Percentiles rank a stretch among this genome's conserved stretches.
Conservation (phyloP, 2,329 filamentous ascomycete genomes). For the Aspergillus chevalieri region DNA sequence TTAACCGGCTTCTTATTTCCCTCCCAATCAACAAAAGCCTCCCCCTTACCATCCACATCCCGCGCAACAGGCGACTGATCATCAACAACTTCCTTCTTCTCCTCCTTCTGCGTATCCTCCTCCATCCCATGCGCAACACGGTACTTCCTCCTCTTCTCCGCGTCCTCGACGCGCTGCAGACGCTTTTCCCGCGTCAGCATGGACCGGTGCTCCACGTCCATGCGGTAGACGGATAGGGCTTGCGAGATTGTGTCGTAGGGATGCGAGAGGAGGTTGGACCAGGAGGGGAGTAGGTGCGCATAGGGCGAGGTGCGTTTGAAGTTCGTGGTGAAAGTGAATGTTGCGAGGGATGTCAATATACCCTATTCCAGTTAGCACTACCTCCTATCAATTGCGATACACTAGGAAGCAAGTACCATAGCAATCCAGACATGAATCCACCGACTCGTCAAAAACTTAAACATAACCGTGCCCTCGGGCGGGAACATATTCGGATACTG, state of each 20-base stretch:
- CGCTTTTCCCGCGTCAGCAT: constrained; percentile 65
- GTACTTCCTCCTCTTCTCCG: constrained; percentile 78
- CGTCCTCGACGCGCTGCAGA: constrained; percentile 70
- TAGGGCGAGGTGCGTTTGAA: constrained; percentile 75
- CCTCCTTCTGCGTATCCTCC: constrained; percentile 37
- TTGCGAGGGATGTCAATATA: constrained; percentile 62
- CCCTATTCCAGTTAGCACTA: constrained; percentile 38
- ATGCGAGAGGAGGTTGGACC: constrained; percentile 61
- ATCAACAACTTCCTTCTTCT: constrained; percentile 27
- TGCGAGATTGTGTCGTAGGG: constrained; percentile 62
- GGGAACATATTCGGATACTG: constrained; percentile 88
- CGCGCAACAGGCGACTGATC: constrained; percentile 35
- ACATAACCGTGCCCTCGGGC: constrained; percentile 70
- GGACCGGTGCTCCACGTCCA: constrained; percentile 69
- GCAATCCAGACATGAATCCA: constrained; percentile 76
- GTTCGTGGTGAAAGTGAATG: constrained; percentile 69
- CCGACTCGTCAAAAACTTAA: constrained; percentile 76
- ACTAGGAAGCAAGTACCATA: constrained; percentile 43
- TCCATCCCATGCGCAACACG: constrained; percentile 80
- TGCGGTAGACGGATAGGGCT: constrained; percentile 64
- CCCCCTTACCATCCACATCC: constrained; percentile 24
- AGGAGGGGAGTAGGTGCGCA: constrained; percentile 67
- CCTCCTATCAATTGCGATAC: too few relatives aligned
- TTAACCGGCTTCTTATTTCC: constrained; percentile 54
- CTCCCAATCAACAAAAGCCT: constrained; percentile 29